Base-by-base conservation (phyloP, 2,329 filamentous ascomycete species). In the Neoscytalidium dimidiatum region DNA sequence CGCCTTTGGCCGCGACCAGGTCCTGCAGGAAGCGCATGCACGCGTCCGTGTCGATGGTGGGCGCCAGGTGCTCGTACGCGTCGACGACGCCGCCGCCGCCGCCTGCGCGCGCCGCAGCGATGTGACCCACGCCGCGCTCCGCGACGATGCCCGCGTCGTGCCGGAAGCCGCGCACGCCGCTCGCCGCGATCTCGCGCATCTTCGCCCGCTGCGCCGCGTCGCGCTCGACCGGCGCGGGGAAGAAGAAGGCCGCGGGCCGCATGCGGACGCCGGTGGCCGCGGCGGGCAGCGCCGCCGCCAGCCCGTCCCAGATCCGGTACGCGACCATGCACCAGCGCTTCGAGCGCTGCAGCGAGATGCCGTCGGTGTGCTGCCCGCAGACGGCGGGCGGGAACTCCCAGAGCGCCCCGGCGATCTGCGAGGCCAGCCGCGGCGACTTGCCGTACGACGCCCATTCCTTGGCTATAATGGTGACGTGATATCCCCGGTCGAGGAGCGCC, bases 321-420 rank as follows among this genome's bases (percentile, higher is more conserved):
- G 76, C 71, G 5, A 73, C 75, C 75, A 81, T 78, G 62, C 73
- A 75, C 78, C 79, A 81, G 38, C 70, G 70, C 68, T 80, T 80
- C 2, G 78, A 80, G 60, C 78, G 72, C 9, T 76, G 72, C 17
- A 80, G 70, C 0, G 76, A 79, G 51, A 79, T 77, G 48, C 73
- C 73, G 68, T 79, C 77, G 1, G 76, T 79, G 62, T 82, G 79
- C 33, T 76, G 73, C 3, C 80, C 81, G 66, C 81, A 83, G 1
- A 79, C 79, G 0, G 79, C 80, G 0, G 81, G 80, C 28, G 81
- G 80, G 60, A 73, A 80, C 66, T 83, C 80, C 81, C 81, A 83
- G 1, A 83, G 73, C 0, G 81, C 80, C 13, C 80, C 81, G 1
- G 80, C 80, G 60, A 82, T 80, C 67, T 83, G 81, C 0, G 81